These are phyloP conservation scores for Tetrapyrgos nigripes DNA, from an alignment of 1,284 basidiomycete genomes.

Conservation along the genomic window DNA sequence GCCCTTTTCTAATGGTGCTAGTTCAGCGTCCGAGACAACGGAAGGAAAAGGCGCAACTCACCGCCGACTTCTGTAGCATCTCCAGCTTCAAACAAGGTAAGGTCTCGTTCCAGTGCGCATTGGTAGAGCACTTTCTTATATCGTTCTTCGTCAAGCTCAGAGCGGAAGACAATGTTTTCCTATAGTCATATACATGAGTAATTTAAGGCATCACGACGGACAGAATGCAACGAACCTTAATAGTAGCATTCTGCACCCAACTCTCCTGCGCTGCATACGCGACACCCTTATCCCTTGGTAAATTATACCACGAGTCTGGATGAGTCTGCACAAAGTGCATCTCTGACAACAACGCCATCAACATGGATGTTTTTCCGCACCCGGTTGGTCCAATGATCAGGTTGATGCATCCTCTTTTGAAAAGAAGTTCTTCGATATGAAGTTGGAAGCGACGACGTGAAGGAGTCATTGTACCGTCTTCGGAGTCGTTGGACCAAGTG, in stretches of 20 bases:
- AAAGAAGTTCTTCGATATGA: constrained; percentile 52
- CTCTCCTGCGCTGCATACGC: constrained; percentile 83
- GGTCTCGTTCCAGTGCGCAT: constrained; percentile 61
- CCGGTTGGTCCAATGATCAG: constrained; percentile 66
- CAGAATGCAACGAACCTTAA: constrained; percentile 31
- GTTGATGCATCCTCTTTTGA: constrained; percentile 62
- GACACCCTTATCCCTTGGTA: constrained; percentile 70
- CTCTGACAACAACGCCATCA: constrained; percentile 67
- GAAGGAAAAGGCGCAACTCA: not conserved
- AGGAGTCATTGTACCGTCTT: constrained; percentile 6
- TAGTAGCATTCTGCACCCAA: constrained; percentile 70
- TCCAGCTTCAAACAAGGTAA: constrained; percentile 67
- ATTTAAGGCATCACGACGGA: too few species aligned
- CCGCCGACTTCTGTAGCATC: constrained; percentile 71
- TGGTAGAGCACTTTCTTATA: constrained; percentile 72
- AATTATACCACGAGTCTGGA: constrained; percentile 65
- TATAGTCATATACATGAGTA: constrained; percentile 31
- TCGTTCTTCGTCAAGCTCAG: constrained; percentile 72
- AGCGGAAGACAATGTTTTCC: constrained; percentile 87
- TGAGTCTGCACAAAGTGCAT: constrained; percentile 68
- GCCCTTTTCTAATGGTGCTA: constrained; percentile 53
- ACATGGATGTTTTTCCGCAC: constrained; percentile 50
- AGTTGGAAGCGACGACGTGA: constrained; percentile 37
- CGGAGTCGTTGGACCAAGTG: constrained; percentile 13
- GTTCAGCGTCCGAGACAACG: constrained; percentile 32